Evolutionary conservation across 1,284 basidiomycete species (phyloP).

Genomic region (Athelia sp.): DNA sequence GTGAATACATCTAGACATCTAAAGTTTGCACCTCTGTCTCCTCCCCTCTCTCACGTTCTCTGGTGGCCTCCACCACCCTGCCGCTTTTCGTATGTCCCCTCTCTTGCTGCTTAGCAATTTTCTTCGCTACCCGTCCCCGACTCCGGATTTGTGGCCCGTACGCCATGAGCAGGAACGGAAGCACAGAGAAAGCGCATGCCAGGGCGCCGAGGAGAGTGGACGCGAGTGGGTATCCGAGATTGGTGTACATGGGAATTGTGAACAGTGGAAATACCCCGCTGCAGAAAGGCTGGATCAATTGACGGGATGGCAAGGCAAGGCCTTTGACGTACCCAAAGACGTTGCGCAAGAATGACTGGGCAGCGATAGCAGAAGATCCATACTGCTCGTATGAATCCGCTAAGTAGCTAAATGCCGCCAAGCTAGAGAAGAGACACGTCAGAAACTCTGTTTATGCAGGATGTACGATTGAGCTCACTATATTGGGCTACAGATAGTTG

Average conservation of each 20-base stretch:
- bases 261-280: not conserved
- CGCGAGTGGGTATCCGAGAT: not conserved
- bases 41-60: too few relatives aligned
- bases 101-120: not conserved
- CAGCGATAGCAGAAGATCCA: not conserved
- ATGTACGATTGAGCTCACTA: too few relatives aligned
- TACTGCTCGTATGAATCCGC: slow-evolving; percentile 1
- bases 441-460: too few relatives aligned
- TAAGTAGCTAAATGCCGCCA: not conserved
- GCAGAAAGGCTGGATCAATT: not conserved
- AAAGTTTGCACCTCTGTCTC: too few relatives aligned
- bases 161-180: slow-evolving; percentile 1
- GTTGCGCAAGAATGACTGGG: not conserved
- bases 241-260: not conserved
- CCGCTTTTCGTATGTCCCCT: too few relatives aligned
- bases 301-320: not conserved
- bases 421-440: too few relatives aligned
- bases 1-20: too few relatives aligned
- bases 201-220: not conserved
- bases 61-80: too few relatives aligned
- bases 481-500: not conserved
- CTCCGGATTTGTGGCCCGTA: not conserved
- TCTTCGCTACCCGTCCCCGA: not conserved
- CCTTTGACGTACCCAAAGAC: not conserved
- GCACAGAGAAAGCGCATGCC: not conserved